Percentiles rank a stretch among this genome's conserved stretches.
Conservation (phyloP, 1,284 basidiomycete genomes). For the Fistulina hepatica region DNA sequence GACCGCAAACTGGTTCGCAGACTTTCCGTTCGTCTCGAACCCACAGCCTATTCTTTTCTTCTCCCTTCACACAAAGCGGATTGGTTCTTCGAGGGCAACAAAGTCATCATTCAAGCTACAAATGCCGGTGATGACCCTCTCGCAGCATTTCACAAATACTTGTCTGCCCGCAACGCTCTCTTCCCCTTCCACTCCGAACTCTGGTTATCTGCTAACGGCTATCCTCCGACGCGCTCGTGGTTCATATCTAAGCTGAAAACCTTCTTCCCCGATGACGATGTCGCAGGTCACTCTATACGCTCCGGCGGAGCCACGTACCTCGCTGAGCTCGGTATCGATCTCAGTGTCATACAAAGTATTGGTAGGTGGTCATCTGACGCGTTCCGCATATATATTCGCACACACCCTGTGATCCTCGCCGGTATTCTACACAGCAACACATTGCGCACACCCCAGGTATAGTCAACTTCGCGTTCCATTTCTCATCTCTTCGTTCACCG, state of each 20-base stretch:
- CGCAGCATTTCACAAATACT: conserved; percentile 14
- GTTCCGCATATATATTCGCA: conserved; percentile 18
- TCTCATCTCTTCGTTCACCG: no score
- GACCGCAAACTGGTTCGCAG: conserved; percentile 15
- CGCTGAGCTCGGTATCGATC: conserved; percentile 12
- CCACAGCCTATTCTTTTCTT: conserved; percentile 12
- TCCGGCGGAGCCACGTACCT: conserved; percentile 17
- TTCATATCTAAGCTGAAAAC: conserved; percentile 11
- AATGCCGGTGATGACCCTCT: conserved; percentile 9
- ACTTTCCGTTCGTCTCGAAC: conserved; percentile 7
- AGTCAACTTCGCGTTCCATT: no score
- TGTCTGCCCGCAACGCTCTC: conserved; percentile 15
- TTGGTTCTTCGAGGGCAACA: conserved; percentile 19
- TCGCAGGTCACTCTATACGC: conserved; percentile 16
- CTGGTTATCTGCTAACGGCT: conserved; percentile 15
- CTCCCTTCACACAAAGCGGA: conserved; percentile 26
- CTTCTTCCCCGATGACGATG: conserved; percentile 7
- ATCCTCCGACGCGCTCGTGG: conserved; percentile 16
- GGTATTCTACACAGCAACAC: no score
- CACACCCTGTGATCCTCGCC: conserved; percentile 14
- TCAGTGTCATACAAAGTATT: conserved; percentile 14
- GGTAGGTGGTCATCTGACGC: conserved; percentile 18
- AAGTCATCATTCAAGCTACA: conserved; percentile 12
- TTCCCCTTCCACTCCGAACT: conserved; percentile 17
- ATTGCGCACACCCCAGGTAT: no score